phyloP scores from a whole-genome alignment of 495 filamentous ascomycete genomes.

The Aspergillus olivimuriae region DNA sequence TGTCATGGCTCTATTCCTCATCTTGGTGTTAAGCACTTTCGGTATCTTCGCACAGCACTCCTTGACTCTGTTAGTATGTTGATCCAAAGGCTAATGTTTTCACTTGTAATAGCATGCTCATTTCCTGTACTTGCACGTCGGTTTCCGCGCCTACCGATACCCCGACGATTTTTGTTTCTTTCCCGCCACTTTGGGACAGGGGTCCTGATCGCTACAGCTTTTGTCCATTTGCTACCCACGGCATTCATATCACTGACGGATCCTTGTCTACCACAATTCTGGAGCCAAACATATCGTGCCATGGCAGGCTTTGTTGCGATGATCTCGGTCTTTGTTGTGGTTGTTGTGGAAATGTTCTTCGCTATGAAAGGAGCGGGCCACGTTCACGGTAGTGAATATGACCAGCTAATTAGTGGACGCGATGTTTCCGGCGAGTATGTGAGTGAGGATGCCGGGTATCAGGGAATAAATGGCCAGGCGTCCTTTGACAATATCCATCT shows the following conservation, averaged over 20 bases:
- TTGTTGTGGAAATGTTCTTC: conserved; percentile 72
- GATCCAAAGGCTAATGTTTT: too few relatives aligned
- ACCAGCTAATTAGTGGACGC: conserved; percentile 30
- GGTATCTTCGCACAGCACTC: conserved; percentile 41
- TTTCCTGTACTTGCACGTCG: conserved; percentile 49
- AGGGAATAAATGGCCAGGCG: conserved; percentile 16
- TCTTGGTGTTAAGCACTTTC: conserved; percentile 63
- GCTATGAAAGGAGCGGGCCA: conserved; percentile 47
- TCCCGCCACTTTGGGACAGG: conserved; percentile 84
- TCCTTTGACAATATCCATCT: conserved; percentile 19
- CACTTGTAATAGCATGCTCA: conserved; percentile 41
- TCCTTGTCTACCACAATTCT: conserved; percentile 69
- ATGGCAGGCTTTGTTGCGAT: conserved; percentile 77
- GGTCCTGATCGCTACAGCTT: conserved; percentile 82
- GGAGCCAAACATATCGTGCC: conserved; percentile 65
- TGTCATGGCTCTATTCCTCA: conserved; percentile 71
- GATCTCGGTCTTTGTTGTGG: conserved; percentile 67
- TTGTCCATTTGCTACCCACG: conserved; percentile 78
- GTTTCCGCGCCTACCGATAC: conserved; percentile 42
- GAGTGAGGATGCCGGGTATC: conserved; percentile 15
- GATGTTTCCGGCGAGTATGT: conserved; percentile 16
- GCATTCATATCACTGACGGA: conserved; percentile 76
- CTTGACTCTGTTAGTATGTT: background rate
- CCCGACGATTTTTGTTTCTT: conserved; percentile 57
- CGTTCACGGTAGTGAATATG: conserved; percentile 43